Conservation (phyloP, 2,329 filamentous ascomycete species). For the Ophioceras dolichostomum region DNA sequence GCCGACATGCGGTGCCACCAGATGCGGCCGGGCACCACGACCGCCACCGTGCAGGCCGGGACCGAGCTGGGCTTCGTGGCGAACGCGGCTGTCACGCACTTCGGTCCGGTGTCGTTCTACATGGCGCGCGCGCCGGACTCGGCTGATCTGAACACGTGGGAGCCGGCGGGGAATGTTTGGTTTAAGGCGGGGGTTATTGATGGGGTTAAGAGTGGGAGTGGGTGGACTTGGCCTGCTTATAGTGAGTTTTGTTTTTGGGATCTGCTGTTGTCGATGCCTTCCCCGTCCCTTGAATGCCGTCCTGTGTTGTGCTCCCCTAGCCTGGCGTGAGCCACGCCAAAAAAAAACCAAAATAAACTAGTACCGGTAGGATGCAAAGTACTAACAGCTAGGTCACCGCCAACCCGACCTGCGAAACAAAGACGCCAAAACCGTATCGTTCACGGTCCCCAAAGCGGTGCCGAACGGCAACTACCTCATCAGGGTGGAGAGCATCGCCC, state of each 20-base stretch:
- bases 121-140: slow-evolving; percentile 17
- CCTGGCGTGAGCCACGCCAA: background rate
- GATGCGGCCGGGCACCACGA: slow-evolving; percentile 9
- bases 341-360: background rate
- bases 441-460: slow-evolving; percentile 1
- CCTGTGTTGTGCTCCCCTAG: no score
- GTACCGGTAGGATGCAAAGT: no score
- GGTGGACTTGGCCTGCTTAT: background rate
- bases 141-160: slow-evolving; percentile 18
- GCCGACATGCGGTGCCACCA: slow-evolving; percentile 20
- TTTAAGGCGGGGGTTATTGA: slow-evolving; percentile 18
- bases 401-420: no score
- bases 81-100: slow-evolving; percentile 15
- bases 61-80: slow-evolving; percentile 15
- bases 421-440: background rate
- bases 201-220: slow-evolving; percentile 6
- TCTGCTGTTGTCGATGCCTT: no score
- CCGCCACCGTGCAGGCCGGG: slow-evolving; percentile 15
- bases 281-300: no score
- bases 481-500: slow-evolving; percentile 6
- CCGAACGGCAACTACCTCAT: slow-evolving; percentile 5
- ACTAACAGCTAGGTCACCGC: no score
- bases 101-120: slow-evolving; percentile 20
- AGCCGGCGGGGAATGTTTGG: slow-evolving; percentile 19
- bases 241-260: no score